Conservation (phyloP, 164 flowering plant species). For the Akebia trifoliata region DNA sequence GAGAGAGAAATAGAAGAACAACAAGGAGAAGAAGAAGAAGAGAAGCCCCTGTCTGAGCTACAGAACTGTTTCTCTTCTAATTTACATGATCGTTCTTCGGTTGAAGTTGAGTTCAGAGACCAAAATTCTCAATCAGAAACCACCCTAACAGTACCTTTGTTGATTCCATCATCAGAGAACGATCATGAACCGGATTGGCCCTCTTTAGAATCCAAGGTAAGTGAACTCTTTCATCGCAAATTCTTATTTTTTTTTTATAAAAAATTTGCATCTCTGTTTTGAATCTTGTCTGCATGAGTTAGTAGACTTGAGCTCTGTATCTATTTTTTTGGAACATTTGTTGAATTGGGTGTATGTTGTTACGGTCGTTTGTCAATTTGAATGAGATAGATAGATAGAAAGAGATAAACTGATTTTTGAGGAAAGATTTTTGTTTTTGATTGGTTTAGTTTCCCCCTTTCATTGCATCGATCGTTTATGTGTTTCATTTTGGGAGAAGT, state of each 20-base stretch:
- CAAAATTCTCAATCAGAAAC: slow-evolving; percentile 16
- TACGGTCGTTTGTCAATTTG: no score
- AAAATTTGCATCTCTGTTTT: not conserved
- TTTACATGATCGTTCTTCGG: slow-evolving; percentile 9
- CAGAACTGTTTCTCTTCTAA: not conserved
- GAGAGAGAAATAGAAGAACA: slow-evolving; percentile 4
- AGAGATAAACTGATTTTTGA: no score
- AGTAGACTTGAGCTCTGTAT: slow-evolving; percentile 5
- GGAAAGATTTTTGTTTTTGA: no score
- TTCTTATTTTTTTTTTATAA: slow-evolving; percentile 5
- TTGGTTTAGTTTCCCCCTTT: no score
- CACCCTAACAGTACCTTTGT: slow-evolving; percentile 5
- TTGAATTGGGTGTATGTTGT: no score
- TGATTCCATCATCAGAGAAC: not conserved
- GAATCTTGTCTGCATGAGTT: slow-evolving; percentile 1
- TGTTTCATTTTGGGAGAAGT: no score
- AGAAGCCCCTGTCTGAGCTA: not conserved
- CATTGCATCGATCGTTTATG: no score
- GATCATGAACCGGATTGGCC: slow-evolving; percentile 7
- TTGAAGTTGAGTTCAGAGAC: not conserved
- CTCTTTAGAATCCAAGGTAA: slow-evolving; percentile 12
- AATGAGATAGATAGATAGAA: no score
- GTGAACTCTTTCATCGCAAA: slow-evolving; percentile 12
- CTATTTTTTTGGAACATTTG: slow-evolving; percentile 9
- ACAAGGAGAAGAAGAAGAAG: slow-evolving; percentile 10